Conservation (phyloP, 352 stramenopile genomes). For the Globisporangium acanthophoron region DNA sequence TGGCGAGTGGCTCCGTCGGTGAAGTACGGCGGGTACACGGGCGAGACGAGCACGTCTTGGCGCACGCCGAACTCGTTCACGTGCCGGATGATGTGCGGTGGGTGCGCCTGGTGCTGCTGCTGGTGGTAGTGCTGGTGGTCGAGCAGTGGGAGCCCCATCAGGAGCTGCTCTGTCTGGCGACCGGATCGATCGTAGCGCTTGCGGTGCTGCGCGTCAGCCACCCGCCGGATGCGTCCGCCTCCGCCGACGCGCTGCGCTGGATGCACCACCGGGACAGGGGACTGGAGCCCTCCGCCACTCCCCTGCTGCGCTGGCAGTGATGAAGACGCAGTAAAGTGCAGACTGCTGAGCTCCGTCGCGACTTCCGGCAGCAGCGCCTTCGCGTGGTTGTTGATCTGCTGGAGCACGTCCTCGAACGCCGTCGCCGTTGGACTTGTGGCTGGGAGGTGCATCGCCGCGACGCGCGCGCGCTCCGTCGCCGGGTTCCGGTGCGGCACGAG, state of each 20-base stretch:
- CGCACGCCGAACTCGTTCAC: conserved; percentile 62
- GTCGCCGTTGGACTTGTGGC: conserved; percentile 17
- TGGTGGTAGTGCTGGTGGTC: conserved; percentile 2
- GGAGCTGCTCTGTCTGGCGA: conserved; percentile 3
- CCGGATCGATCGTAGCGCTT: conserved; percentile 6
- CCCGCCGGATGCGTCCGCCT: neutral
- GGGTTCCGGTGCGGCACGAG: conserved; percentile 62
- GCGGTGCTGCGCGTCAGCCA: neutral
- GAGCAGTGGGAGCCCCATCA: conserved; percentile 3
- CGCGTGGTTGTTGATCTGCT: conserved; percentile 56
- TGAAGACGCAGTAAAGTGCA: conserved; percentile 1
- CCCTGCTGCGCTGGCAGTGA: neutral
- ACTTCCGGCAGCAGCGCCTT: conserved; percentile 43
- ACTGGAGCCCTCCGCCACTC: neutral
- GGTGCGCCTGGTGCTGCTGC: neutral
- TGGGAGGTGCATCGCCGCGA: conserved; percentile 44
- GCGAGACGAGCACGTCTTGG: conserved; percentile 55
- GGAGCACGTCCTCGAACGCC: conserved; percentile 32
- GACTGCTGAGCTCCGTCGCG: conserved; percentile 18
- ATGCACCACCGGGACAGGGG: conserved; percentile 2
- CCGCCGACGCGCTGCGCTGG: conserved; percentile 1
- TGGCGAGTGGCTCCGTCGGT: neutral
- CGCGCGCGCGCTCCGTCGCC: conserved; percentile 45
- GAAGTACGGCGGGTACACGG: conserved; percentile 51
- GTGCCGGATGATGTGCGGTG: conserved; percentile 46